These are phyloP conservation scores for Kondoa subrosea DNA, from an alignment of 768 basidiomycete genomes.

Conservation along the genomic window DNA sequence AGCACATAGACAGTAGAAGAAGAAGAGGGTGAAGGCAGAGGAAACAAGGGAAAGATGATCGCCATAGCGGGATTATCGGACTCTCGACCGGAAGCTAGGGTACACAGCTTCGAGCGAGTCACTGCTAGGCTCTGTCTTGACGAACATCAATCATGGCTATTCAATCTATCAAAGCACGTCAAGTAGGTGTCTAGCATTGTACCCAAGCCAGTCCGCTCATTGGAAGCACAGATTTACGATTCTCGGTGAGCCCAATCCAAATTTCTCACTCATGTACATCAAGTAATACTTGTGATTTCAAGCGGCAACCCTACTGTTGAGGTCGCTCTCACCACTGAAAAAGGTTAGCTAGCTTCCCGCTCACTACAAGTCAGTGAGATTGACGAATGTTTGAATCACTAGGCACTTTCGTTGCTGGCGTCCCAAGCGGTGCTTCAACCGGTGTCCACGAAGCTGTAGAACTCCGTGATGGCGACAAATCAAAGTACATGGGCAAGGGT, in stretches of 20 bases:
- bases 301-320: constrained; percentile 41
- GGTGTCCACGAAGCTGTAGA: constrained; percentile 97
- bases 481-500: constrained; percentile 90
- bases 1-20: no score
- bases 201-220: no score
- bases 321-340: constrained; percentile 28
- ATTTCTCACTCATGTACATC: not conserved
- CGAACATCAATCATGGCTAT: not conserved
- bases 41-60: no score
- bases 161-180: not conserved
- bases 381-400: constrained; percentile 71
- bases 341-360: constrained; percentile 20
- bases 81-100: no score
- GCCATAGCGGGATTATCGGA: no score
- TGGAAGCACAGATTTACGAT: constrained; percentile 27
- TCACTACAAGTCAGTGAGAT: constrained; percentile 30
- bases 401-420: constrained; percentile 82
- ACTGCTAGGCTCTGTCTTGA: not conserved
- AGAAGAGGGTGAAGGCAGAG: no score
- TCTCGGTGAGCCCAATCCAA: constrained; percentile 6
- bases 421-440: constrained; percentile 96
- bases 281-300: not conserved
- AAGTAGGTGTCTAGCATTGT: no score
- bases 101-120: no score
- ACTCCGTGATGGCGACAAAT: constrained; percentile 90